Base-by-base conservation (phyloP, 352 stramenopile species). In the Bremia lactucae region DNA sequence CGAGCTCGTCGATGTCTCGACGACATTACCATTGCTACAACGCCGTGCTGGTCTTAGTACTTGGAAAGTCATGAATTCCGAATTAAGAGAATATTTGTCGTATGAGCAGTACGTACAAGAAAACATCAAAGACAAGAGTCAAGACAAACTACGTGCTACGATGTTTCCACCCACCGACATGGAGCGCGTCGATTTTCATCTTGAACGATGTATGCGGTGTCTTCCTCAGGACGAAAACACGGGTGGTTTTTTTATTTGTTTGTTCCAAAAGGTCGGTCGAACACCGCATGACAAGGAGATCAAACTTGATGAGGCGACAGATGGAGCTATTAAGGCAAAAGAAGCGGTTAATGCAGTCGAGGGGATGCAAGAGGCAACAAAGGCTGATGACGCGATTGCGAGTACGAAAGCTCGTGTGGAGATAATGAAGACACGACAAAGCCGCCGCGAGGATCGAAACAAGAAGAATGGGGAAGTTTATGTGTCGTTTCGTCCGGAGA, bases 171-270 rank as follows among this genome's bases (percentile, higher is more conserved):
- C 92, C 13, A 77, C 75, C 2, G 41, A 63, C 2, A 72, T 93
- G 7, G 85, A 96, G 46, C 65, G 69, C 3, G 57, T 45, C 13
- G 43, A 47, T 19, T 72, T 96, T 22, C 62, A 95, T 47, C 55
- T 99, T 8, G 78, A 98, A 41, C 68, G 85, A 7, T 99, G 96
- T 62, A 88, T 97, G 73, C 87, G 96, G 8, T 95, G 98, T 31
- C 68, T 98, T 28, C 97, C 97, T 13, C 96, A 99, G 23, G 53
- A 68, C 13, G 54, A 89, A 64, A 87, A 99, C 65, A 98, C 95
- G 6, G 96, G 96, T 31, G 97, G 96, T 0, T 99, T 99, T 62
- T 99, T 99, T 66, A 92, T 99, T 28, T 95, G 87, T 29, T 63
- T 99, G 22, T 70, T 99, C 3, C 76, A 94, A 53, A 98, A 98